phyloP scores from a whole-genome alignment of 441 rosid species.

The Raphanus hybrid region DNA sequence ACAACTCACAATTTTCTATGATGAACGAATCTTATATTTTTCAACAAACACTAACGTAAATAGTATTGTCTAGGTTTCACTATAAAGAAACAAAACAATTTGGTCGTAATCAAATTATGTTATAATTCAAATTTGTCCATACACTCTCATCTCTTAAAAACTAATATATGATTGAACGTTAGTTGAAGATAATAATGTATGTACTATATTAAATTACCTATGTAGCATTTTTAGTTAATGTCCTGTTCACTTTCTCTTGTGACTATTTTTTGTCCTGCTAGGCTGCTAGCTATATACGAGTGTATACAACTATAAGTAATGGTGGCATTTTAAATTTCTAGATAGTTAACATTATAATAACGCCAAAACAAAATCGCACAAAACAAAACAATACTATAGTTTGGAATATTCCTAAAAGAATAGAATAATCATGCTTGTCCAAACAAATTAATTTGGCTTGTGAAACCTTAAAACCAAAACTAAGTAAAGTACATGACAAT shows the following conservation, averaged over 20 bases:
- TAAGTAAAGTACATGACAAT: neutral
- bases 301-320: neutral
- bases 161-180: neutral
- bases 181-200: neutral
- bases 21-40: conserved; percentile 4
- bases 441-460: conserved; percentile 21
- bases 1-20: neutral
- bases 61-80: neutral
- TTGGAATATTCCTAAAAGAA: neutral
- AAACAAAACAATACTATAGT: neutral
- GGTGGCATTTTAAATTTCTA: neutral
- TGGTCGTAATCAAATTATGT: neutral
- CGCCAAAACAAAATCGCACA: conserved; percentile 1
- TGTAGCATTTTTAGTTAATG: neutral
- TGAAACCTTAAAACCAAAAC: conserved; percentile 22
- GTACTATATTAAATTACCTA: neutral
- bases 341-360: conserved; percentile 2
- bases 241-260: conserved; percentile 20
- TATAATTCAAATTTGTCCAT: neutral
- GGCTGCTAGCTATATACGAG: neutral
- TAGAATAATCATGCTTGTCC: neutral
- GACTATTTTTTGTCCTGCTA: conserved; percentile 11
- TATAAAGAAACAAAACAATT: neutral
- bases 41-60: conserved; percentile 14
- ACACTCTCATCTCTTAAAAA: conserved; percentile 1